Conservation (phyloP, 306 rosid species). For the Vachellia pachyceras region DNA sequence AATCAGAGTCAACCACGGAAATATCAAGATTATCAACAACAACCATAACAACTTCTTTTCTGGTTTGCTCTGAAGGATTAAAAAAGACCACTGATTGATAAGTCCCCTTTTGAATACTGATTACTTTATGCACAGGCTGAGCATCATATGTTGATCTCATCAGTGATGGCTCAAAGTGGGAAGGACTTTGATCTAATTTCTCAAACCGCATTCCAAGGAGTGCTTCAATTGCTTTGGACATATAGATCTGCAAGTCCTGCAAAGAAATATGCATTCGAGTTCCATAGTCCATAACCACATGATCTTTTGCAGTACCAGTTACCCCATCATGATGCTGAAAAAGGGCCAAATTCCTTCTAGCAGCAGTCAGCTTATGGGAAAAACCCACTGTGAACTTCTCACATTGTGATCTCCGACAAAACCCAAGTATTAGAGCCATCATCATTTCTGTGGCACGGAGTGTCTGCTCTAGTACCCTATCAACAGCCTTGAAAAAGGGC, state of each 20-base stretch:
- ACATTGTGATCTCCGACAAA: constrained; percentile 81
- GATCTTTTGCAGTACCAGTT: constrained; percentile 97
- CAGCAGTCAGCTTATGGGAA: constrained; percentile 92
- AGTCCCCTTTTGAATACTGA: constrained; percentile 63
- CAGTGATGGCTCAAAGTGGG: constrained; percentile 80
- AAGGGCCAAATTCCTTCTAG: constrained; percentile 96
- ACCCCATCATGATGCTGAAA: constrained; percentile 99
- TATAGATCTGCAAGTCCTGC: constrained; percentile 89
- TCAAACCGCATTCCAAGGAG: constrained; percentile 86
- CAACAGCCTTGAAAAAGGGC: constrained; percentile 98
- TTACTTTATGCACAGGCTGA: constrained; percentile 81
- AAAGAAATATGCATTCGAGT: constrained; percentile 90
- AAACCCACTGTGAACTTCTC: constrained; percentile 81
- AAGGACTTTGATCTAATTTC: constrained; percentile 72
- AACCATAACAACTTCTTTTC: constrained; percentile 88
- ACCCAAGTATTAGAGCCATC: constrained; percentile 78
- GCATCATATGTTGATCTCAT: constrained; percentile 88
- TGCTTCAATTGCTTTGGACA: constrained; percentile 88
- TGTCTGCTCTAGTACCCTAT: constrained; percentile 91
- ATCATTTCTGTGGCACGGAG: constrained; percentile 92
- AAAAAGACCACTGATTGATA: constrained; percentile 69
- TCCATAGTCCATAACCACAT: constrained; percentile 91
- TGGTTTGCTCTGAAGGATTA: constrained; percentile 86
- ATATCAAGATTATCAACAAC: constrained; percentile 78
- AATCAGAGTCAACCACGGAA: constrained; percentile 75